A percentile compares a stretch with the other conserved stretches of the same genome.
phyloP scores from a whole-genome alignment of 2,329 filamentous ascomycete genomes.

The Monilinia polystroma region DNA sequence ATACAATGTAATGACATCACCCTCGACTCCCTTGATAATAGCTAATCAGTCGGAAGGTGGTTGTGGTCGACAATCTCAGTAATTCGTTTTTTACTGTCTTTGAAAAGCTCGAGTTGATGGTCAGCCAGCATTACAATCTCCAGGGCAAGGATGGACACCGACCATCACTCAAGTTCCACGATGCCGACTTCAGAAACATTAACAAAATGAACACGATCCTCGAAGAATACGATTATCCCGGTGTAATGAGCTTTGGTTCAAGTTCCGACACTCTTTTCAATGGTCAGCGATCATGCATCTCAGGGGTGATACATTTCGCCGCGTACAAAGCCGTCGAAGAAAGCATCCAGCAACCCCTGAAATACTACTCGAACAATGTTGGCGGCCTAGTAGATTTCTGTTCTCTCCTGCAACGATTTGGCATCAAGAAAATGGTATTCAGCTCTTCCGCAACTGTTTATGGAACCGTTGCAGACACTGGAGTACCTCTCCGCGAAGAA shows the following conservation, averaged over 20 bases:
- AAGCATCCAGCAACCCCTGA: slow-evolving; percentile 58
- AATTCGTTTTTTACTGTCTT: slow-evolving; percentile 41
- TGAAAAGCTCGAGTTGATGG: slow-evolving; percentile 30
- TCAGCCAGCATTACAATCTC: slow-evolving; percentile 28
- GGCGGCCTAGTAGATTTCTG: slow-evolving; percentile 61
- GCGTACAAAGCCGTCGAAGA: slow-evolving; percentile 57
- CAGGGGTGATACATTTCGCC: slow-evolving; percentile 68
- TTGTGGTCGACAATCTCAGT: slow-evolving; percentile 41
- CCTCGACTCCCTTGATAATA: neutral
- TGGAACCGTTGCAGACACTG: slow-evolving; percentile 53
- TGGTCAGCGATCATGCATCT: slow-evolving; percentile 45
- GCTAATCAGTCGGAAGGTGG: slow-evolving; percentile 37
- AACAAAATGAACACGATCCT: slow-evolving; percentile 33
- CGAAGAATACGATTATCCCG: slow-evolving; percentile 29
- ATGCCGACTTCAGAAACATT: slow-evolving; percentile 36
- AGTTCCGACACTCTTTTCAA: slow-evolving; percentile 19
- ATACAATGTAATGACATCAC: slow-evolving; percentile 41
- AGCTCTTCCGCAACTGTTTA: slow-evolving; percentile 68
- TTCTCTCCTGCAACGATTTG: slow-evolving; percentile 54
- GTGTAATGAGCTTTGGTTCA: slow-evolving; percentile 17
- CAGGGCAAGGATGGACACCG: slow-evolving; percentile 25
- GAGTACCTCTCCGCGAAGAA: slow-evolving; percentile 54
- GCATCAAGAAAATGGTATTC: slow-evolving; percentile 66
- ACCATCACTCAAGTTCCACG: slow-evolving; percentile 36
- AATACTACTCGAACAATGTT: slow-evolving; percentile 68